Conservation (phyloP, 192 early-diverging fungal genomes). For the Entomortierella beljakovae region DNA sequence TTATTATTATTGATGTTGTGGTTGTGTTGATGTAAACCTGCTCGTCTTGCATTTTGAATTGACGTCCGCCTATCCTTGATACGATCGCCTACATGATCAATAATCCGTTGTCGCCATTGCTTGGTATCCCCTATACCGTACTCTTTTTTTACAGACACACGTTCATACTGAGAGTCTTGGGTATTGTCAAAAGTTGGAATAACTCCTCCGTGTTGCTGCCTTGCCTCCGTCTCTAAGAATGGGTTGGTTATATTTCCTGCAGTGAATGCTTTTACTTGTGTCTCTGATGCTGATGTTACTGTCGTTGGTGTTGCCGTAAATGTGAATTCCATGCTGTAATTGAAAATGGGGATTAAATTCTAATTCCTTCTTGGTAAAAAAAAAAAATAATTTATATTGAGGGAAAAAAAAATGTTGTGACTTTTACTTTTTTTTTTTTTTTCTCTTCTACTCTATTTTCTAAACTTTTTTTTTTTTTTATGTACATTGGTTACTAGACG, state of each 20-base stretch:
- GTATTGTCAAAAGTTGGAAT: too few species aligned
- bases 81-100: conserved; percentile 36
- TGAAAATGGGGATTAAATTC: background rate
- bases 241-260: background rate
- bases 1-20: too few species aligned
- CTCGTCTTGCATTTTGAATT: conserved; percentile 30
- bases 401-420: too few species aligned
- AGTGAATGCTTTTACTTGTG: background rate
- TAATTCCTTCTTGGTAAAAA: background rate
- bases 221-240: background rate
- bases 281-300: background rate
- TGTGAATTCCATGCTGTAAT: conserved; percentile 32
- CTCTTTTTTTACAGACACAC: conserved; percentile 17
- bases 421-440: too few species aligned
- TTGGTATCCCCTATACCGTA: conserved; percentile 35
- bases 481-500: background rate
- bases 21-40: background rate
- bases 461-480: background rate
- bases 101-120: conserved; percentile 37
- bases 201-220: background rate
- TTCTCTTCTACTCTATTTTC: too few species aligned
- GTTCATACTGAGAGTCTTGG: conserved; percentile 14
- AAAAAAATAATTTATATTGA: too few species aligned
- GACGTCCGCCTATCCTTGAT: conserved; percentile 35
- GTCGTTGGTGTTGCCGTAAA: conserved; percentile 17